Percentiles rank a stretch among this genome's conserved stretches.
phyloP scores from a whole-genome alignment of 2,329 filamentous ascomycete genomes.

The Beauveria caledonica region DNA sequence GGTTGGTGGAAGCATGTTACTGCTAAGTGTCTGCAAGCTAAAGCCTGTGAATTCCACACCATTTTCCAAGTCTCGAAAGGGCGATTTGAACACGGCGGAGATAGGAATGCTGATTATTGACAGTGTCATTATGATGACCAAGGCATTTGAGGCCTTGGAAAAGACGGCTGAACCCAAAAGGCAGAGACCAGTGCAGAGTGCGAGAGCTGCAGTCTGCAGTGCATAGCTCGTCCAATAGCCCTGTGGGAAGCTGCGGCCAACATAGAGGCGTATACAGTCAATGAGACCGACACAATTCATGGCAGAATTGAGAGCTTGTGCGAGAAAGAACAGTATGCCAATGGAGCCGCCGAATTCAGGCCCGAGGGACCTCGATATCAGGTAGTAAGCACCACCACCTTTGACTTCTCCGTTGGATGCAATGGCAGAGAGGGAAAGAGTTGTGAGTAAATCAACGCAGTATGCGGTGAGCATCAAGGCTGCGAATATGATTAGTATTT shows the following conservation, averaged over 20 bases:
- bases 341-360: conserved; percentile 88
- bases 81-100: conserved; percentile 59
- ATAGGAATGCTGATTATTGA: conserved; percentile 75
- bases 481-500: conserved; percentile 23
- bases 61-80: conserved; percentile 55
- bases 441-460: conserved; percentile 72
- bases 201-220: conserved; percentile 62
- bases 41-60: conserved; percentile 71
- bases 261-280: conserved; percentile 71
- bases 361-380: conserved; percentile 77
- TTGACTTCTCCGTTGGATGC: conserved; percentile 85
- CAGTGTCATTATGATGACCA: conserved; percentile 62
- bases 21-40: conserved; percentile 59
- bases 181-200: conserved; percentile 66
- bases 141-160: conserved; percentile 67
- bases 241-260: conserved; percentile 58
- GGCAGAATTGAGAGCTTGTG: conserved; percentile 78
- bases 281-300: conserved; percentile 83
- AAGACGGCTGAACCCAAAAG: conserved; percentile 75
- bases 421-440: conserved; percentile 79
- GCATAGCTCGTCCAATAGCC: conserved; percentile 72
- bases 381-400: conserved; percentile 79
- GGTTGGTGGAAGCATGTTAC: conserved; percentile 67
- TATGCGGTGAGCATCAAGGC: conserved; percentile 70
- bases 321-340: conserved; percentile 81